Evolutionary conservation across 73 alveolate species (phyloP).

Genomic region (Paramecium sexaurelia): DNA sequence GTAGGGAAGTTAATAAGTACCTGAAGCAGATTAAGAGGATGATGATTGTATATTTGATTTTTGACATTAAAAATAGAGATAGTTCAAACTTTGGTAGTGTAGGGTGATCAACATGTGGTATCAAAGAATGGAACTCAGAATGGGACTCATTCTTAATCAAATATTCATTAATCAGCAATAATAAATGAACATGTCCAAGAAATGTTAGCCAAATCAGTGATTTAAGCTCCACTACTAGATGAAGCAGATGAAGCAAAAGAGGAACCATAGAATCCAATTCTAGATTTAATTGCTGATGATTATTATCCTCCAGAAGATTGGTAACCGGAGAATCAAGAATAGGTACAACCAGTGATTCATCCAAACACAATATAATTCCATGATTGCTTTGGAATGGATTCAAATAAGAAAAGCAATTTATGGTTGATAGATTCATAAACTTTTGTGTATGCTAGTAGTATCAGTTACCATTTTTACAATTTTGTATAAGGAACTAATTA

Average conservation of each 20-base stretch:
- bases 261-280: background rate
- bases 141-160: background rate
- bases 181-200: background rate
- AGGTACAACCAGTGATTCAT: conserved; percentile 3
- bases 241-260: background rate
- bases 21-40: background rate
- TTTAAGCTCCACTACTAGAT: background rate
- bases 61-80: background rate
- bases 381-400: conserved; percentile 91
- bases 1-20: background rate
- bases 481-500: conserved; percentile 84
- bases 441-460: conserved; percentile 89
- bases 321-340: background rate
- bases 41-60: background rate
- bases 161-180: conserved; percentile 18
- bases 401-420: conserved; percentile 88
- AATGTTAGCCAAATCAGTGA: background rate
- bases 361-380: conserved; percentile 49
- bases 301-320: background rate
- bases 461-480: conserved; percentile 93
- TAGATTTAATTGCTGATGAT: background rate
- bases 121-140: background rate
- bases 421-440: conserved; percentile 91
- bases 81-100: background rate
- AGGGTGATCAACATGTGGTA: background rate